Evolutionary conservation across 2,329 filamentous ascomycete species (phyloP).

Genomic region (Exophiala lecanii-corni): DNA sequence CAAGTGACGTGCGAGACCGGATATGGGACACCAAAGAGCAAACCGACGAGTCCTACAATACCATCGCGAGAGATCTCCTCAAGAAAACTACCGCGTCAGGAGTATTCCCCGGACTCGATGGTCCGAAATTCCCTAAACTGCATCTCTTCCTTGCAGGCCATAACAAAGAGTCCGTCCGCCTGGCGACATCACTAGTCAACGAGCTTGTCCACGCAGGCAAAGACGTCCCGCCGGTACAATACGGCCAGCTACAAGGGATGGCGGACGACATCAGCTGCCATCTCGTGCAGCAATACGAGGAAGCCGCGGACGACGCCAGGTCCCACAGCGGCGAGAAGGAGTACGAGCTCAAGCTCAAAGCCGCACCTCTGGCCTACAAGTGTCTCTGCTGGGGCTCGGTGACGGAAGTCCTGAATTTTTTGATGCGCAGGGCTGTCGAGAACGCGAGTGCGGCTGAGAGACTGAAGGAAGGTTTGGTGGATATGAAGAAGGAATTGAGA

Average conservation of each 20-base stretch:
- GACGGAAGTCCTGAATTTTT: slow-evolving; percentile 55
- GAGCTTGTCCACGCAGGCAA: slow-evolving; percentile 45
- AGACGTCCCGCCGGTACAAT: slow-evolving; percentile 46
- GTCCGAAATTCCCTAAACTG: slow-evolving; percentile 27
- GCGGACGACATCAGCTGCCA: slow-evolving; percentile 78
- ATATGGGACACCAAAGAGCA: slow-evolving; percentile 45
- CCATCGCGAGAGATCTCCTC: slow-evolving; percentile 51
- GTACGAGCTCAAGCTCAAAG: background rate
- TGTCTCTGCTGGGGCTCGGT: slow-evolving; percentile 56
- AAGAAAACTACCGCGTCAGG: slow-evolving; percentile 31
- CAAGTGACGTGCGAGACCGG: slow-evolving; percentile 43
- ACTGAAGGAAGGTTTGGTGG: slow-evolving; percentile 1
- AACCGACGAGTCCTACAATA: slow-evolving; percentile 52
- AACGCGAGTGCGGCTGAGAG: slow-evolving; percentile 63
- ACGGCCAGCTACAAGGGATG: slow-evolving; percentile 90
- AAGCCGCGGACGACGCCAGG: background rate
- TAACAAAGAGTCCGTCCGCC: slow-evolving; percentile 51
- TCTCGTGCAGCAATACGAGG: slow-evolving; percentile 31
- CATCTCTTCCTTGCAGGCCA: slow-evolving; percentile 57
- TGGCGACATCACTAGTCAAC: slow-evolving; percentile 43
- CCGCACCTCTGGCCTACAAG: slow-evolving; percentile 50
- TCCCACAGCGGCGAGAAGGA: background rate
- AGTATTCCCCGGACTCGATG: slow-evolving; percentile 31
- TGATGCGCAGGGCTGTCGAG: slow-evolving; percentile 65
- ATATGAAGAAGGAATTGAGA: slow-evolving; percentile 1